Base-by-base conservation (phyloP, 148 eudicot species). In the Linanthus parryae region DNA sequence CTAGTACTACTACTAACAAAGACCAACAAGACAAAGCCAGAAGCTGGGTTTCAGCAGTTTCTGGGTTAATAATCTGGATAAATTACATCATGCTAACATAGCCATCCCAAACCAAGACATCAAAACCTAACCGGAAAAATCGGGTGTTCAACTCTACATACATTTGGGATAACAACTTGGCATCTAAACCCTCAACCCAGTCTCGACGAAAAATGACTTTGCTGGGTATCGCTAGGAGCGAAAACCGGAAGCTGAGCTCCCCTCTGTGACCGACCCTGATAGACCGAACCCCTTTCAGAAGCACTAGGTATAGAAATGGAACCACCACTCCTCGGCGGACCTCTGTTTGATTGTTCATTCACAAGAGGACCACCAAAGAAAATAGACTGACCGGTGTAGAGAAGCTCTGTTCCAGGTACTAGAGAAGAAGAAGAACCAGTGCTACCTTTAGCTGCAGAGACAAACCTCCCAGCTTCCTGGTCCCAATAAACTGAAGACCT, bases 201-300 rank as follows among this genome's bases (percentile, higher is more conserved):
- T 63, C 67, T 58, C 59, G 81, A 72, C 67, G 71, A 47, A 38
- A 64, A 71, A 35, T 71, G 81, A 21, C 56, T 74, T 44, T 73
- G 72, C 66, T 66, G 82, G 31, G 89, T 73, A 64, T 85, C 88
- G 56, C 89, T 76, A 17, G 97, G 97, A 39, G 78, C 77, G 63
- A 85, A 90, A 47, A 90, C 95, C 3, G 97, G 97, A 45, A 90
- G 84, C 81, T 90, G 95, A 13, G 73, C 80, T 18, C 94, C 86
- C 49, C 94, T 77, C 68, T 81, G 96, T 44, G 89, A 39, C 61
- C 89, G 64, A 4, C 88, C 83, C 68, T 80, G 90, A 49, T 70
- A 70, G 58, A 84, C 75, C 20, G 70, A 41, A 31, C 66, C 72
- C 47, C 72, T 57, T 34, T 57, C 65, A 2, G 53, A 36, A 34